Evolutionary conservation across 2,329 filamentous ascomycete species (phyloP).

Genomic region (Penicillium sp.): DNA sequence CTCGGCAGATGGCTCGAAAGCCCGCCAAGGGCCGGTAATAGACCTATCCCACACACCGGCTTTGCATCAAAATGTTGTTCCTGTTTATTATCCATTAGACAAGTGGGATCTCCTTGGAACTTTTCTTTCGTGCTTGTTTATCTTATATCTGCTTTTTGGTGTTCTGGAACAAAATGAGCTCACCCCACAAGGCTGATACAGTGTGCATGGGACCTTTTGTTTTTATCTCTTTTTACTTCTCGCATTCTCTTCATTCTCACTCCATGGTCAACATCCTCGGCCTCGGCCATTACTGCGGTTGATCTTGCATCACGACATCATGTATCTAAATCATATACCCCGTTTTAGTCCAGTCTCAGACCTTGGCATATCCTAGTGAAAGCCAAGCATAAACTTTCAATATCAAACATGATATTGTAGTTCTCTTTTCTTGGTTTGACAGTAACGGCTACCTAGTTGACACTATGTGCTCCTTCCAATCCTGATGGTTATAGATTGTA

Average conservation of each 20-base stretch:
- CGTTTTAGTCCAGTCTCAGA: constrained; percentile 5
- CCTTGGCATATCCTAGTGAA: constrained; percentile 2
- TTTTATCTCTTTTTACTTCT: neutral
- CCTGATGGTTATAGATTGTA: neutral
- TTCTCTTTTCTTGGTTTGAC: neutral
- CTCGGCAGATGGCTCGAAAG: constrained; percentile 24
- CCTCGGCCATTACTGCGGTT: neutral
- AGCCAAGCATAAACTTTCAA: neutral
- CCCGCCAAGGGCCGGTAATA: constrained; percentile 24
- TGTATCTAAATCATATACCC: constrained; percentile 19
- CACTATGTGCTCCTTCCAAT: neutral
- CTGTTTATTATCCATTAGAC: neutral
- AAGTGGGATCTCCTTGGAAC: neutral
- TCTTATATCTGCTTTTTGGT: constrained; percentile 4
- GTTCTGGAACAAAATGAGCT: constrained; percentile 11
- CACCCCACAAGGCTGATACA: neutral
- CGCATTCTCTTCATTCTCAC: neutral
- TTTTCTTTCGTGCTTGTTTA: neutral
- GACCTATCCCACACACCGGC: neutral
- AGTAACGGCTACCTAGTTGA: neutral
- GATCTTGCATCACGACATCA: constrained; percentile 17
- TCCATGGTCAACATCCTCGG: neutral
- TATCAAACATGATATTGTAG: neutral
- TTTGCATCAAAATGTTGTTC: constrained; percentile 11
- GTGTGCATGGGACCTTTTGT: neutral